Evolutionary conservation across 176 grass and related monocot genomes (phyloP).

Genomic region (Hordeum marinum): DNA sequence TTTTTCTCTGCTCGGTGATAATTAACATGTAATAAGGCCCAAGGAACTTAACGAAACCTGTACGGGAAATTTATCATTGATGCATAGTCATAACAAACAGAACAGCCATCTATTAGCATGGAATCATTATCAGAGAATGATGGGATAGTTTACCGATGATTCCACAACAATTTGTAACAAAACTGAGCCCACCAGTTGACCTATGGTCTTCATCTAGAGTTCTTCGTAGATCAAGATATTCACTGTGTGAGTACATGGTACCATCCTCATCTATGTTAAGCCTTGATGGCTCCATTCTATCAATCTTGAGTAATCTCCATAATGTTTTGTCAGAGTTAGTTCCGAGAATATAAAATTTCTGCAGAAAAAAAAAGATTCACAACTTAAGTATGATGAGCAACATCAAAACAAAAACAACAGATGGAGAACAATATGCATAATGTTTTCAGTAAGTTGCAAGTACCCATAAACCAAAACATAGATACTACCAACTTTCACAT

Average conservation of each 20-base stretch:
- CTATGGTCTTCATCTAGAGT: constrained; percentile 68
- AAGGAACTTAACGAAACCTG: constrained; percentile 94
- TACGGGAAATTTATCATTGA: not conserved
- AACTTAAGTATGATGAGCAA: constrained; percentile 12
- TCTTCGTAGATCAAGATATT: constrained; percentile 65
- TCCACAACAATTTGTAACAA: constrained; percentile 88
- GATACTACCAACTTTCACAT: not conserved
- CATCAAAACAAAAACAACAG: not conserved
- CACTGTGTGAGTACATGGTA: constrained; percentile 46
- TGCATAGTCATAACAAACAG: not conserved
- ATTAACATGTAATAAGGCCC: constrained; percentile 98
- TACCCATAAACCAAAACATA: not conserved
- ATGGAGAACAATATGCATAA: not conserved
- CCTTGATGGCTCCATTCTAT: constrained; percentile 73
- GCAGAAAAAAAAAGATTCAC: not conserved
- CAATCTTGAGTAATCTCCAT: constrained; percentile 90
- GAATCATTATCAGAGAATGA: constrained; percentile 6
- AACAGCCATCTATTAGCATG: not conserved
- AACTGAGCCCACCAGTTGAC: constrained; percentile 78
- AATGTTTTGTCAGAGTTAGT: constrained; percentile 60
- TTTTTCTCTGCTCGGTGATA: constrained; percentile 79
- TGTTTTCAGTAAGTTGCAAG: constrained; percentile 4
- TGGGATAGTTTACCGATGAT: constrained; percentile 60
- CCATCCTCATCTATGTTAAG: constrained; percentile 71
- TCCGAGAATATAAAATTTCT: constrained; percentile 93